phyloP scores from a whole-genome alignment of 192 early-diverging fungal species.

The Obelidium mucronatum region DNA sequence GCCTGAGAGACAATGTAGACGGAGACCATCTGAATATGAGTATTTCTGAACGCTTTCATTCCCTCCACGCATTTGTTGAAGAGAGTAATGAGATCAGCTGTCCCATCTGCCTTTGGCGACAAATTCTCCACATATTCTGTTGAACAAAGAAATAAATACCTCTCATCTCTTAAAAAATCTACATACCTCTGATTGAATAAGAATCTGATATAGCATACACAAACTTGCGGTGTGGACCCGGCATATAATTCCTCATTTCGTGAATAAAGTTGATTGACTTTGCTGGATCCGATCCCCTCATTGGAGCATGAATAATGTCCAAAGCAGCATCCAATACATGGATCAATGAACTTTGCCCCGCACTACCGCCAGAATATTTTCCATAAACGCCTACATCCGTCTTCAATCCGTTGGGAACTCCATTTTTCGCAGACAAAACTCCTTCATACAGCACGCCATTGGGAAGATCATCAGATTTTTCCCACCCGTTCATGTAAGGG shows the following conservation, averaged over 20 bases:
- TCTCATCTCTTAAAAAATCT: too few species aligned
- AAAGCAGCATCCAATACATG: conserved; percentile 90
- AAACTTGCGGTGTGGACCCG: conserved; percentile 85
- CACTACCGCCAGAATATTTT: conserved; percentile 85
- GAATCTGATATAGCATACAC: conserved; percentile 60
- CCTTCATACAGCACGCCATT: conserved; percentile 93
- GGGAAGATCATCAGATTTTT: conserved; percentile 86
- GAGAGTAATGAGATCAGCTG: conserved; percentile 56
- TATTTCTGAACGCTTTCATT: conserved; percentile 88
- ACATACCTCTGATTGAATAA: conserved; percentile 46
- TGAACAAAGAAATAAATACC: too few species aligned
- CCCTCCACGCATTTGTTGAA: conserved; percentile 85
- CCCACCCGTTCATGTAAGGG: conserved; percentile 90
- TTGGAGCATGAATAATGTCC: conserved; percentile 76
- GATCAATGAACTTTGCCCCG: conserved; percentile 93
- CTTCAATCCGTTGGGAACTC: conserved; percentile 23
- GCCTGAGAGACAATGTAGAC: conserved; percentile 90
- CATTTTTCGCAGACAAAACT: conserved; percentile 50
- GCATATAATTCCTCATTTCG: conserved; percentile 95
- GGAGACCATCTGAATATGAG: conserved; percentile 91
- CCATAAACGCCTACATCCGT: conserved; percentile 48
- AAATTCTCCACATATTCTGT: conserved; percentile 32
- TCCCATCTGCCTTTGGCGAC: conserved; percentile 29
- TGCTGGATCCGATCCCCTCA: conserved; percentile 16
- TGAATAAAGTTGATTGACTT: conserved; percentile 79